Base-by-base conservation (phyloP, 2,329 filamentous ascomycete genomes). In the Chrysoporthe austroafricana region DNA sequence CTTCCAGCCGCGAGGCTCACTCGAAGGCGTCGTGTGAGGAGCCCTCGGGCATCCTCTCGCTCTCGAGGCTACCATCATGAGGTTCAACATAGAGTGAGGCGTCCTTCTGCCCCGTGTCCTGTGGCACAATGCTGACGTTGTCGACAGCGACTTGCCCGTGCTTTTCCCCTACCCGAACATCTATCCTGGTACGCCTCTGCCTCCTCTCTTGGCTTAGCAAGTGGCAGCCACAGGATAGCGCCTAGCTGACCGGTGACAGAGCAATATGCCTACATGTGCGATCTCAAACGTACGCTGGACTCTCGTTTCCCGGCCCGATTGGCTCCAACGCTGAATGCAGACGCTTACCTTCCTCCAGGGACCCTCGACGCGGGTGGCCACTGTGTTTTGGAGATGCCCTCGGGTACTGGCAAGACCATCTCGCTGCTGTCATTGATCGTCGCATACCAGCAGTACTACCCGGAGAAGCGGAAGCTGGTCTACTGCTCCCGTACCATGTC, bases 401-500 rank as follows among this genome's bases (percentile, higher is more conserved):
- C 96, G 69, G 96, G 96, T 56, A 99, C 96, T 34, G 96, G 96
- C 70, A 99, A 99, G 84, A 99, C 96, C 0, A 92, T 99, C 36
- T 97, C 96, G 11, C 85, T 99, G 4, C 84, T 99, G 57, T 97
- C 96, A 0, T 87, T 99, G 73, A 99, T 99, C 75, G 90, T 99
- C 67, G 95, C 96, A 54, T 99, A 99, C 75, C 96, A 99, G 79
- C 92, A 96, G 77, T 90, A 94, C 77, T 94, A 95, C 75, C 93
- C 94, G 3, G 93, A 97, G 76, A 93, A 96, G 74, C 87, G 96
- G 66, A 99, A 99, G 80, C 88, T 99, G 63, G 97, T 99, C 66
- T 99, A 99, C 80, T 99, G 96, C 83, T 99, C 96, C 71, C 94
- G 96, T 82, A 99, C 96, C 66, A 99, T 99, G 94, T 99, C 96